A percentile compares a stretch with the other conserved stretches of the same genome.
These are phyloP conservation scores for Scenedesmus sp. DNA, from an alignment of 163 green algal genomes.

Conservation along the genomic window DNA sequence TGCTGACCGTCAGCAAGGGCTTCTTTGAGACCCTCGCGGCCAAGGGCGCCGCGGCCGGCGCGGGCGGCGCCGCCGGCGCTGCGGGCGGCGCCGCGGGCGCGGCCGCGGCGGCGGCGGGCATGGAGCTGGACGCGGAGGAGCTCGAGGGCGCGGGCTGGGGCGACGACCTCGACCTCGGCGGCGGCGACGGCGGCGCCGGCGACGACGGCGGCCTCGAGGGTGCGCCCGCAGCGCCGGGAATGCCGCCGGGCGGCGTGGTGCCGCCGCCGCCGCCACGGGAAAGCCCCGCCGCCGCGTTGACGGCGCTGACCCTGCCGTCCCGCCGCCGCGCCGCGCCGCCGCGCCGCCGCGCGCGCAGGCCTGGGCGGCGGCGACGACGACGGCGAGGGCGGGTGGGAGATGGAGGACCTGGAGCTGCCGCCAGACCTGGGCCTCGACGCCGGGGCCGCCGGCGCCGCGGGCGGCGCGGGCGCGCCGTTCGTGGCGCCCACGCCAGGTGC, in stretches of 20 bases:
- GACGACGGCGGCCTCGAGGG: slow-evolving; percentile 10
- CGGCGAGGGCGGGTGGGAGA: slow-evolving; percentile 92
- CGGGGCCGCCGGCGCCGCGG: slow-evolving; percentile 53
- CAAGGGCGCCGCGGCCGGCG: slow-evolving; percentile 53
- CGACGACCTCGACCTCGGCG: slow-evolving; percentile 69
- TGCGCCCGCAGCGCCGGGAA: no score
- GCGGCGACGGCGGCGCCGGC: slow-evolving; percentile 51
- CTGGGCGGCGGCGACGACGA: slow-evolving; percentile 48
- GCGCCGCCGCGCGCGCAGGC: slow-evolving; percentile 31
- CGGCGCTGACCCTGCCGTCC: no score
- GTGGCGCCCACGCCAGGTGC: slow-evolving; percentile 76
- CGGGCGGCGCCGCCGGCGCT: slow-evolving; percentile 17
- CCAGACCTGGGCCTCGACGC: slow-evolving; percentile 60
- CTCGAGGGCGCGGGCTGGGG: slow-evolving; percentile 75
- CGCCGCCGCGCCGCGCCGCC: no score
- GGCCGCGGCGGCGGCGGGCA: slow-evolving; percentile 42
- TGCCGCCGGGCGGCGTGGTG: no score
- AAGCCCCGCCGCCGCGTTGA: no score
- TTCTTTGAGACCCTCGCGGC: slow-evolving; percentile 94
- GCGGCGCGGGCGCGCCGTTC: slow-evolving; percentile 78
- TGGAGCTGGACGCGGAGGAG: slow-evolving; percentile 62
- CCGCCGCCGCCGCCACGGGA: no score
- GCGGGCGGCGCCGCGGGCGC: slow-evolving; percentile 32
- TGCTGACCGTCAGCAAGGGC: slow-evolving; percentile 96
- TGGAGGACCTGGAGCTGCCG: slow-evolving; percentile 97